Conservation (phyloP, 768 basidiomycete species). For the Auriscalpium orientale region DNA sequence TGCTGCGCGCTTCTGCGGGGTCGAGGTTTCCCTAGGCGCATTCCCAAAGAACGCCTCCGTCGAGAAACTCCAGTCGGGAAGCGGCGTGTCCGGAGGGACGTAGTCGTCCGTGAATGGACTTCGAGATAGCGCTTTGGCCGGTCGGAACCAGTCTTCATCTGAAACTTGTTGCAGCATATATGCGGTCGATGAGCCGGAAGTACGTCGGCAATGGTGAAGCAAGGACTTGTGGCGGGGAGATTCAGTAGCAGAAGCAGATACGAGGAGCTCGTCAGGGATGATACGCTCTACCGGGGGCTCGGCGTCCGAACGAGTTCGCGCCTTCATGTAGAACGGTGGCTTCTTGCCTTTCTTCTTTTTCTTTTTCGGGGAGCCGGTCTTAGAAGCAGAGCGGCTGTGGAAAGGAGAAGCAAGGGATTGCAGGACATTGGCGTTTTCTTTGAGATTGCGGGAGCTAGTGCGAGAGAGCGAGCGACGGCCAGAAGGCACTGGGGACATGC, state of each 20-base stretch:
- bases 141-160: conserved; percentile 22
- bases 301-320: conserved; percentile 32
- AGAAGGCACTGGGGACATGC: conserved; percentile 37
- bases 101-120: conserved; percentile 14
- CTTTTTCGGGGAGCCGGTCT: conserved; percentile 22
- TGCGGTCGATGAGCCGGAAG: neutral
- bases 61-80: conserved; percentile 5
- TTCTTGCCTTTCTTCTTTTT: conserved; percentile 12
- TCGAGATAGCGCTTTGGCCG: conserved; percentile 21
- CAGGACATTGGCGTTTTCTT: conserved; percentile 26
- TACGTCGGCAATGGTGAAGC: neutral
- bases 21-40: conserved; percentile 11
- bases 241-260: neutral
- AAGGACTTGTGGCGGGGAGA: conserved; percentile 3
- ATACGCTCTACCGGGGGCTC: conserved; percentile 1
- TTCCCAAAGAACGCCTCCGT: conserved; percentile 8
- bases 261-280: neutral
- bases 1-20: conserved; percentile 1
- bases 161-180: conserved; percentile 12
- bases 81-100: conserved; percentile 12
- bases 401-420: conserved; percentile 37
- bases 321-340: conserved; percentile 24
- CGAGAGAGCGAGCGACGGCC: conserved; percentile 28
- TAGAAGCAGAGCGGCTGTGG: conserved; percentile 36
- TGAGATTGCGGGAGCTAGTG: conserved; percentile 33